Evolutionary conservation across 2,329 filamentous ascomycete genomes (phyloP).

Genomic region (Cercospora brassicicola): DNA sequence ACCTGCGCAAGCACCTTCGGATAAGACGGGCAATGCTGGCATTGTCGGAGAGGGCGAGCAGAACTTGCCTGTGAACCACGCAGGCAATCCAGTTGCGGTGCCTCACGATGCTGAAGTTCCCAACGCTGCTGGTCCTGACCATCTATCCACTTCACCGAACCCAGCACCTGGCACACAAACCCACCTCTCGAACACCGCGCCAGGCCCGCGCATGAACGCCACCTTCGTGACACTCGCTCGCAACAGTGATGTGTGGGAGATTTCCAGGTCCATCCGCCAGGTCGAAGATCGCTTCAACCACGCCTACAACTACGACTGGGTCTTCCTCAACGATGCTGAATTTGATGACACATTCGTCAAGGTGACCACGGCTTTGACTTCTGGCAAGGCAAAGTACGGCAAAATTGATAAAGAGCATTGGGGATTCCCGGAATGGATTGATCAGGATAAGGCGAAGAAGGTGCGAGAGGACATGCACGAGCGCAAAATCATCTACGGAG

Average conservation of each 20-base stretch:
- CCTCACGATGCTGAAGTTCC: slow-evolving; percentile 17
- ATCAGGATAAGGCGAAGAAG: slow-evolving; percentile 86
- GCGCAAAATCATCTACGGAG: slow-evolving; percentile 96
- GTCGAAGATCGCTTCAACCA: slow-evolving; percentile 98
- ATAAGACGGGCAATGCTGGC: slow-evolving; percentile 11
- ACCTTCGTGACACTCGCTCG: slow-evolving; percentile 95
- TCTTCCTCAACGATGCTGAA: slow-evolving; percentile 94
- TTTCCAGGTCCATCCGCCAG: slow-evolving; percentile 90
- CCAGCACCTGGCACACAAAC: slow-evolving; percentile 31
- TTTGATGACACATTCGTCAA: slow-evolving; percentile 94
- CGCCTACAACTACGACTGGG: slow-evolving; percentile 97
- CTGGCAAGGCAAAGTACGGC: slow-evolving; percentile 87
- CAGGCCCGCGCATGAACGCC: slow-evolving; percentile 83
- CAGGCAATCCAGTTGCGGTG: slow-evolving; percentile 18
- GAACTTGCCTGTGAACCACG: slow-evolving; percentile 14
- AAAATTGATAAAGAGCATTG: slow-evolving; percentile 88
- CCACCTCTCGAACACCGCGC: slow-evolving; percentile 47
- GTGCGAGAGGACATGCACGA: slow-evolving; percentile 92
- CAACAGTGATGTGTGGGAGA: slow-evolving; percentile 94
- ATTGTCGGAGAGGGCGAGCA: slow-evolving; percentile 17
- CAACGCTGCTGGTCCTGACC: neutral
- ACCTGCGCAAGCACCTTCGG: slow-evolving; percentile 11
- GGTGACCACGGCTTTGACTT: slow-evolving; percentile 84
- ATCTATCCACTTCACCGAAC: slow-evolving; percentile 36
- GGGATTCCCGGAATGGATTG: slow-evolving; percentile 95